phyloP scores from a whole-genome alignment of 768 basidiomycete genomes.

The Mycena latifolia region DNA sequence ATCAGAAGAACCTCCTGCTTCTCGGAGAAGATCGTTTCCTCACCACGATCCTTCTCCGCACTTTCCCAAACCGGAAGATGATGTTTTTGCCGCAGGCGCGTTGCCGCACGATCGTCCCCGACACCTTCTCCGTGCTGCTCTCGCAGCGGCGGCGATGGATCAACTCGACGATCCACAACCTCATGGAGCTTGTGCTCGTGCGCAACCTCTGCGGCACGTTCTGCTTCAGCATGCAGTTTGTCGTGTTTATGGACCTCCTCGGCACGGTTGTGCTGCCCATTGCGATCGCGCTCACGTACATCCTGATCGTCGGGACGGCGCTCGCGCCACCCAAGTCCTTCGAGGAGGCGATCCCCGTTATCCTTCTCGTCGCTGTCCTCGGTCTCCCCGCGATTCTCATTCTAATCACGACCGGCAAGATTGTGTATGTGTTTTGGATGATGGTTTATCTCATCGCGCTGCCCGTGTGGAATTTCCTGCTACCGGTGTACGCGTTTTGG shows the following conservation, averaged over 20 bases:
- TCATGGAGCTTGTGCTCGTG: slow-evolving; percentile 98
- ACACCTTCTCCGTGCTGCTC: slow-evolving; percentile 92
- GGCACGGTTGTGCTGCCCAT: slow-evolving; percentile 94
- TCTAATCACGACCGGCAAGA: slow-evolving; percentile 92
- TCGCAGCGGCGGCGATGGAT: slow-evolving; percentile 99
- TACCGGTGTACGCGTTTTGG: slow-evolving; percentile 98
- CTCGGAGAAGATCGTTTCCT: slow-evolving; percentile 99
- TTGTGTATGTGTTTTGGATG: slow-evolving; percentile 99
- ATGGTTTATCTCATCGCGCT: slow-evolving; percentile 92
- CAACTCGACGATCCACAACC: slow-evolving; percentile 98
- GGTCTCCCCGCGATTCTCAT: slow-evolving; percentile 95
- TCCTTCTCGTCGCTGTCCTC: slow-evolving; percentile 90
- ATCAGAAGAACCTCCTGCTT: slow-evolving; percentile 97
- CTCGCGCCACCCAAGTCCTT: slow-evolving; percentile 87
- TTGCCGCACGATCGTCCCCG: slow-evolving; percentile 96
- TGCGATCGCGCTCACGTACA: slow-evolving; percentile 92
- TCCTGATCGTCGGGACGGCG: slow-evolving; percentile 85
- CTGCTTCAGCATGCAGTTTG: slow-evolving; percentile 99
- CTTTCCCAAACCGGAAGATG: slow-evolving; percentile 99
- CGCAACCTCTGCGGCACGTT: slow-evolving; percentile 98
- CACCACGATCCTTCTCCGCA: slow-evolving; percentile 94
- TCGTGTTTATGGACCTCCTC: slow-evolving; percentile 97
- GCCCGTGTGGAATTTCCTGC: slow-evolving; percentile 95
- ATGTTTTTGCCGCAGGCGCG: slow-evolving; percentile 98
- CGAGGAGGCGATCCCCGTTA: slow-evolving; percentile 92